Base-by-base conservation (phyloP, 129 eudicot species). In the Pulicaria dysenterica region DNA sequence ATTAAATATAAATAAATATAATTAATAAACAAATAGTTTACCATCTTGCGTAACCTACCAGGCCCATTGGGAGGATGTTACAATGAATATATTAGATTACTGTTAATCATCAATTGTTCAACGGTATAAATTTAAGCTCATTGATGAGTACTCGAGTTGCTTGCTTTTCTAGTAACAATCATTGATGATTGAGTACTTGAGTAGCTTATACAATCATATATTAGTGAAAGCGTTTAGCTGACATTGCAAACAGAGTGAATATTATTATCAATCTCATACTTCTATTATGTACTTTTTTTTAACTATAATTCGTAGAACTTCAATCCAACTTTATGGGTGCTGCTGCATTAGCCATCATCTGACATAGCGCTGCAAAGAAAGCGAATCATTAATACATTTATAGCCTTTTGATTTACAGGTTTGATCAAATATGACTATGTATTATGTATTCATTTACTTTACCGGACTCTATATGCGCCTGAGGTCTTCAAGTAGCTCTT, bases 391-490 rank as follows among this genome's bases (percentile, higher is more conserved):
- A 47, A 48, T 5, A 47, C 14, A 9, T 13, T 60, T 38, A 49
- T 6, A 64, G 40, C 71, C 47, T 2, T 66, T 24, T 10, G 44
- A 47, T 44, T 34, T 67, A 40, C 50, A 63, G 6, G 34, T 14
- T 37, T 15, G 15, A 58, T 58, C 15, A 16, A 14, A 55, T 63
- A 63, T 5, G 12, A 9, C 7, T 7, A 19, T 7, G 4, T 42
- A 45, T 43, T 3, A 4, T 55, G 24, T 6, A 54, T 8, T 31
- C 14, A 7, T 14, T 48, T 14, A 8, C 45, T 55, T 74, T 73
- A 80, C 82, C 79, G 24, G 85, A 81, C 82, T 91, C 97, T 58
- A 91, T 85, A 91, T 85, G 65, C 77, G 84, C 72, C 63, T 77
- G 67, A 88, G 79, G 64, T 91, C 97, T 76, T 88, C 82, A 2